These are phyloP conservation scores for Fusarium solani-melongenae DNA, from an alignment of 2,329 filamentous ascomycete genomes.

Conservation along the genomic window DNA sequence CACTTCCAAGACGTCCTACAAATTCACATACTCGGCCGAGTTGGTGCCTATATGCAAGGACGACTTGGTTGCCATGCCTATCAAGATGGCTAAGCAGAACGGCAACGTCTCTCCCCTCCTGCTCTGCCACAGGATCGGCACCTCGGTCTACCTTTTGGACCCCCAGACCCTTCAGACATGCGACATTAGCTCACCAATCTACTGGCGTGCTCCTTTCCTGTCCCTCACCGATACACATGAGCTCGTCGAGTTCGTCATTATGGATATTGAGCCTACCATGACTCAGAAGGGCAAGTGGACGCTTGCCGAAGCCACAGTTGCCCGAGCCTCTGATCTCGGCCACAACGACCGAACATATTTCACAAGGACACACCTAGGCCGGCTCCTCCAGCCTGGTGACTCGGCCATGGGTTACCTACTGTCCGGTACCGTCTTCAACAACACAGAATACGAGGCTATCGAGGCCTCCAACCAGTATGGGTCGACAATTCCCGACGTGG, in stretches of 20 bases:
- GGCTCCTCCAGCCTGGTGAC: slow-evolving; percentile 87
- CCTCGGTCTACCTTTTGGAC: slow-evolving; percentile 88
- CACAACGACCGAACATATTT: slow-evolving; percentile 89
- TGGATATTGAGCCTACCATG: slow-evolving; percentile 89
- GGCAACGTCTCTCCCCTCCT: slow-evolving; percentile 91
- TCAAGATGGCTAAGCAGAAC: slow-evolving; percentile 85
- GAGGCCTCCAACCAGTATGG: slow-evolving; percentile 81
- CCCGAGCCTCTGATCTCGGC: slow-evolving; percentile 86
- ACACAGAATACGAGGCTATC: slow-evolving; percentile 82
- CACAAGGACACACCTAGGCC: slow-evolving; percentile 88
- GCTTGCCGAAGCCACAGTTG: slow-evolving; percentile 88
- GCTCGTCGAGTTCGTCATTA: slow-evolving; percentile 90
- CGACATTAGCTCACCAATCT: slow-evolving; percentile 83
- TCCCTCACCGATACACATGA: slow-evolving; percentile 86
- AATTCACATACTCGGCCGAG: slow-evolving; percentile 91
- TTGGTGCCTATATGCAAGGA: slow-evolving; percentile 97
- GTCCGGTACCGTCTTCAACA: slow-evolving; percentile 92
- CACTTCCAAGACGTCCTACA: slow-evolving; percentile 91
- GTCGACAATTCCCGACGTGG: slow-evolving; percentile 86
- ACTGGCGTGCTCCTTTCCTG: slow-evolving; percentile 90
- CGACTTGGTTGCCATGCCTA: slow-evolving; percentile 91
- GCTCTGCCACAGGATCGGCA: slow-evolving; percentile 89
- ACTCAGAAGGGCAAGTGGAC: slow-evolving; percentile 82
- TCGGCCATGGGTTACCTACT: slow-evolving; percentile 95
- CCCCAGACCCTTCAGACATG: slow-evolving; percentile 90